Base-by-base conservation (phyloP, 768 basidiomycete genomes). In the Kwoniella mangroviensis region DNA sequence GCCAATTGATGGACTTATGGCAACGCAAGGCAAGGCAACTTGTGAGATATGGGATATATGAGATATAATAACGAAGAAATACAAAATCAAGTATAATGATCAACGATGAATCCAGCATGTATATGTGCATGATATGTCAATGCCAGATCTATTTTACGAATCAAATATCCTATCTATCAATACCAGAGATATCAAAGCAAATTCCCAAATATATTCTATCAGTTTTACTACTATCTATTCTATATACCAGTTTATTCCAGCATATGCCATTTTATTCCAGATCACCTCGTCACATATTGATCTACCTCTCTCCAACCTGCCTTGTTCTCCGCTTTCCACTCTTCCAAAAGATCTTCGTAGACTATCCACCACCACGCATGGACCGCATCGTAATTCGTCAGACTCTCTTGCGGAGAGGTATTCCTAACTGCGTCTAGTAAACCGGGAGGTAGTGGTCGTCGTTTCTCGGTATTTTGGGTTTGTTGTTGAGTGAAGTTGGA, bases 351-450 rank as follows among this genome's bases (percentile, higher is more conserved):
- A 21, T 77, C 74, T 28, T 80, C 76, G 62, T 81, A 83, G 2
- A 73, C 74, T 10, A 75, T 60, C 82, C 82, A 83, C 82, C 82
- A 83, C 81, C 80, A 83, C 28, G 63, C 70, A 65, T 83, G 79
- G 2, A 79, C 71, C 7, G 71, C 75, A 10, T 80, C 71, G 65
- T 75, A 75, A 40, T 73, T 65, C 19, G 71, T 79, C 55, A 75
- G 21, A 51, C 70, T 71, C 40, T 62, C 59, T 55, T 80, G 79
- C 12, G 67, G 10, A 3, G 72, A 56, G 9, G 73, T 71, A 9
- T 51, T 58, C 7, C 59, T 26, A 41, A 80, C 75, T 6, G 73
- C 53, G 10, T 72, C 62, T 2, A 65, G 3, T 12, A 80, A 65
- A 41, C 45, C 41, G 2, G 51, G 9, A n/a, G 77, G 77, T n/a